These are phyloP conservation scores for Entomortierella lignicola DNA, from an alignment of 192 early-diverging fungal species.

Conservation along the genomic window DNA sequence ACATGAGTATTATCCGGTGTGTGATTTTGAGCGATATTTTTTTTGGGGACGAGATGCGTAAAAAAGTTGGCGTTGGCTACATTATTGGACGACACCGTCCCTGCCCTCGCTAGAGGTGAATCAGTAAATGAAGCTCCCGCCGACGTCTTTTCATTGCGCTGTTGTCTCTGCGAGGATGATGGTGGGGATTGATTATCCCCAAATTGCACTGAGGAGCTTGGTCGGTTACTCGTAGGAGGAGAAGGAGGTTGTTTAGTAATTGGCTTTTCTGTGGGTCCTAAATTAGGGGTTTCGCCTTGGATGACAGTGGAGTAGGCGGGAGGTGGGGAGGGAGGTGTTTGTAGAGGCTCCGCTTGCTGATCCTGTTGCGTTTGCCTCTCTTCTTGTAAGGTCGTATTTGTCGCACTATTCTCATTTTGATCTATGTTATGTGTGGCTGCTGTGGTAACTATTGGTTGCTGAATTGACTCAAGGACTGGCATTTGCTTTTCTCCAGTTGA, in stretches of 20 bases:
- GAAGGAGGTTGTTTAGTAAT: too few relatives aligned
- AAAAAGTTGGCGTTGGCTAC: conserved; percentile 18
- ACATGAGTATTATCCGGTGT: conserved; percentile 27
- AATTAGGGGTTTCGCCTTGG: too few relatives aligned
- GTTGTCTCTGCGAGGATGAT: not conserved
- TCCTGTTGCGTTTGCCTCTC: conserved; percentile 4
- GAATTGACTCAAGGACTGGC: not conserved
- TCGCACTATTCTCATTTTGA: not conserved
- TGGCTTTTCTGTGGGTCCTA: too few relatives aligned
- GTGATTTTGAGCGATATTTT: not conserved
- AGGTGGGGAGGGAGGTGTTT: too few relatives aligned
- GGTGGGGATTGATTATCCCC: not conserved
- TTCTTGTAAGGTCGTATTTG: not conserved
- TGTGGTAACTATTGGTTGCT: not conserved
- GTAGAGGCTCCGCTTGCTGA: not conserved
- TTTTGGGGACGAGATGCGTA: conserved; percentile 19
- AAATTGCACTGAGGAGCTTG: too few relatives aligned
- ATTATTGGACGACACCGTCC: not conserved
- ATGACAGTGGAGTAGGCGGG: too few relatives aligned
- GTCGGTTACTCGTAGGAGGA: too few relatives aligned
- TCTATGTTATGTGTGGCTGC: not conserved
- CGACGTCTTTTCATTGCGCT: not conserved
- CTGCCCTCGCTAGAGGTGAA: conserved; percentile 1
- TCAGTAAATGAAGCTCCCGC: not conserved
- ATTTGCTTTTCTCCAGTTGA: not conserved